These are phyloP conservation scores for Tylopilus rubrobrunneus DNA, from an alignment of 768 basidiomycete species.

Conservation along the genomic window DNA sequence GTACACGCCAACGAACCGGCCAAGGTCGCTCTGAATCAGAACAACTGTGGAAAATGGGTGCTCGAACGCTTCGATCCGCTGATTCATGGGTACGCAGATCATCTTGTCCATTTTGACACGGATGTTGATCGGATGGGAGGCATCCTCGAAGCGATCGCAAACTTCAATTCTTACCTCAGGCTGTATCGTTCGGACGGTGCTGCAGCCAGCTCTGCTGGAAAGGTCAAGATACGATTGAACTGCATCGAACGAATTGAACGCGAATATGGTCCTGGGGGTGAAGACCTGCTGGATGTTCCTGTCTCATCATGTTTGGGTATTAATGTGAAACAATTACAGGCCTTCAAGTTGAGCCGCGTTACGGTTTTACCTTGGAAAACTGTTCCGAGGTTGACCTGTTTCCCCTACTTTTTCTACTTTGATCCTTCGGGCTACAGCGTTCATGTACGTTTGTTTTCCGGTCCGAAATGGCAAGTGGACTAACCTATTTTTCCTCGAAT, in stretches of 20 bases:
- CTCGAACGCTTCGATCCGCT: slow-evolving; percentile 16
- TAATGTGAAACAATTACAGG: slow-evolving; percentile 8
- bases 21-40: slow-evolving; percentile 3
- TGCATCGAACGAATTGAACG: not conserved
- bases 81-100: slow-evolving; percentile 7
- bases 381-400: slow-evolving; percentile 13
- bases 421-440: slow-evolving; percentile 20
- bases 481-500: not conserved
- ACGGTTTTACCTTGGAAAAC: slow-evolving; percentile 19
- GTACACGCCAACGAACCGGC: slow-evolving; percentile 10
- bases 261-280: slow-evolving; percentile 6
- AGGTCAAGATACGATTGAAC: slow-evolving; percentile 11
- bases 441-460: slow-evolving; percentile 4
- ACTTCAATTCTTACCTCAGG: slow-evolving; percentile 21
- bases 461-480: too few relatives aligned
- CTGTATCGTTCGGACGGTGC: slow-evolving; percentile 13
- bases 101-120: slow-evolving; percentile 2
- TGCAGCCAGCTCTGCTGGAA: slow-evolving; percentile 6
- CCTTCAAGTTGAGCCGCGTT: slow-evolving; percentile 1
- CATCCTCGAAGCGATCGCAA: slow-evolving; percentile 13
- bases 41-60: slow-evolving; percentile 4
- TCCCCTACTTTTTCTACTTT: slow-evolving; percentile 24
- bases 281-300: slow-evolving; percentile 7
- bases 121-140: not conserved
- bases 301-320: not conserved